phyloP scores from a whole-genome alignment of 495 filamentous ascomycete species.

The Cenococcum geophilum region DNA sequence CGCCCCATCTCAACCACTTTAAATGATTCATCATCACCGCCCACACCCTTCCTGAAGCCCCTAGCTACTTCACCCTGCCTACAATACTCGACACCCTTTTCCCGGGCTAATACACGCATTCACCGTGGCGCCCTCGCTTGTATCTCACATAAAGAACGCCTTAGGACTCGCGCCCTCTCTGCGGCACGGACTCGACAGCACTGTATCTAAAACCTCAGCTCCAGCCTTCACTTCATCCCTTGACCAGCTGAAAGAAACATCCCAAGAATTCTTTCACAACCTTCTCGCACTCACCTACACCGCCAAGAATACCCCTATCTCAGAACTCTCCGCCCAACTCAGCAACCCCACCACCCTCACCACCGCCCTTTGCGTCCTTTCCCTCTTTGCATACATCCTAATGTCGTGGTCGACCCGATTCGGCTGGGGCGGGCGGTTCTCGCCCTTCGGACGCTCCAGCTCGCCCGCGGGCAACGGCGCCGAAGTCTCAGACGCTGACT shows the following conservation, averaged over 20 bases:
- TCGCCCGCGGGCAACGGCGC: slow-evolving; percentile 11
- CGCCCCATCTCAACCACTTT: background rate
- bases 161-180: slow-evolving; percentile 21
- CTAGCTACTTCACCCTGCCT: background rate
- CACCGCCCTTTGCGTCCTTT: slow-evolving; percentile 48
- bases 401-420: slow-evolving; percentile 63
- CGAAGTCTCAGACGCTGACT: slow-evolving; percentile 68
- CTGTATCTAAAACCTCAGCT: background rate
- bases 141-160: slow-evolving; percentile 25
- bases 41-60: background rate
- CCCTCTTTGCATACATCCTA: slow-evolving; percentile 24
- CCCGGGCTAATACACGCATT: slow-evolving; percentile 3
- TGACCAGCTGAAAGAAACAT: background rate
- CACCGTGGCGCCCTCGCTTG: slow-evolving; percentile 26
- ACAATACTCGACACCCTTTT: background rate
- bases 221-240: background rate
- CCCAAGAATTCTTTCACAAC: slow-evolving; percentile 3
- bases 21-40: background rate
- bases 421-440: slow-evolving; percentile 42
- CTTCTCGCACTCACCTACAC: slow-evolving; percentile 9
- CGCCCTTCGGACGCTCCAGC: slow-evolving; percentile 47
- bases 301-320: slow-evolving; percentile 4
- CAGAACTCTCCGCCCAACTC: slow-evolving; percentile 14
- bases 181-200: background rate
- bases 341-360: slow-evolving; percentile 36